Evolutionary conservation across 2,329 filamentous ascomycete species (phyloP), one percentile per base, ranked within the genome.

Genomic region (Xylariaceae sp.): DNA sequence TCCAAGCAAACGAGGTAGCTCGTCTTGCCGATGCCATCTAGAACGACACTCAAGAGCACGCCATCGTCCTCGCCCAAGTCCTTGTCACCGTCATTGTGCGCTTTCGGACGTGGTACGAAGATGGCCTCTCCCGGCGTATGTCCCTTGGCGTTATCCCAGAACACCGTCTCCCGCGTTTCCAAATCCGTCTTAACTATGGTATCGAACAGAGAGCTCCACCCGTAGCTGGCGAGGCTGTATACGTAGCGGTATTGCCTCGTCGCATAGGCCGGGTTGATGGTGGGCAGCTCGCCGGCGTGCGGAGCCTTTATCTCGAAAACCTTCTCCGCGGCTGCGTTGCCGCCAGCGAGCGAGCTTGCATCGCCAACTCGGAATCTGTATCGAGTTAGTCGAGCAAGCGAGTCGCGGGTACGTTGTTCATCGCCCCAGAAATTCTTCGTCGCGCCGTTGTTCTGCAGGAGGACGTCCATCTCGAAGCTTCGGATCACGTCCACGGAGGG

Each of bases 41-140:
- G 75, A 3, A 90, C 82, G 1, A 90, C 80, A 53, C 70, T 70
- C n/a, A 71, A 48, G 5, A 71, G 61, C 16, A 69, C 64, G 2
- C 68, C 68, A 26, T 70, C 65, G n/a, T 90, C 88, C 66, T 89
- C 87, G 0, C 74, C 77, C 2, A 65, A 63, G 12, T 74, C 71
- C 10, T 67, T 68, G 7, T 71, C 68, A 7, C 64, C 60, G 3
- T 46, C 32, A 12, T 20, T 48, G 7, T 44, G 10, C 4, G 40
- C 18, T 18, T 66, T 73, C 0, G 82, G 82, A 29, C 79, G 73
- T 1, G 80, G 74, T 1, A 91, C 77, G 59, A 90, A 91, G 29
- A 91, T 84, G 0, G 87, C 78, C 70, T 91, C 89, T 1, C 88
- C 84, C 0, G 89, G 88, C 0, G 85, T 87, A 64, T 90, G 86